phyloP scores from a whole-genome alignment of 2,329 filamentous ascomycete genomes.

The Penicillium brevicompactum region DNA sequence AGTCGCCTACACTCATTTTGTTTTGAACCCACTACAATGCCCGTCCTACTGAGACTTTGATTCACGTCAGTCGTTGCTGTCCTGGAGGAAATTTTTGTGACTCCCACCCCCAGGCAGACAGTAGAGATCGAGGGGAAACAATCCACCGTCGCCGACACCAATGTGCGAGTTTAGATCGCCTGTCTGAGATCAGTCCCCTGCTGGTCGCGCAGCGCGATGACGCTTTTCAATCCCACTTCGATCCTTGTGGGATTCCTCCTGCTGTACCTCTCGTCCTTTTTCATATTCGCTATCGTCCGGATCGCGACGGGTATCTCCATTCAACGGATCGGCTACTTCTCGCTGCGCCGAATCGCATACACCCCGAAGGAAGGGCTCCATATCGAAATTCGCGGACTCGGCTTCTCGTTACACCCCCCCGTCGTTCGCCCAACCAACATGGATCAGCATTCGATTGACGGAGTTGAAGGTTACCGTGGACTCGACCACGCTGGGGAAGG shows the following conservation, averaged over 20 bases:
- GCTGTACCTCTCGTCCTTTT: constrained; percentile 86
- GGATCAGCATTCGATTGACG: constrained; percentile 85
- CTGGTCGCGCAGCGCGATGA: constrained; percentile 46
- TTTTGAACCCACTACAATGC: constrained; percentile 14
- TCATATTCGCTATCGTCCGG: constrained; percentile 88
- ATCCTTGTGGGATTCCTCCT: constrained; percentile 83
- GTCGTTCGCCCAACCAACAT: constrained; percentile 95
- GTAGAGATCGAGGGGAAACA: constrained; percentile 10
- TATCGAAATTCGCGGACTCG: constrained; percentile 85
- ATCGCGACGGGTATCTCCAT: constrained; percentile 94
- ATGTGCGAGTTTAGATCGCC: constrained; percentile 22
- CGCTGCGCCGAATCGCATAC: constrained; percentile 86
- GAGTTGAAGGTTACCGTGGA: constrained; percentile 86
- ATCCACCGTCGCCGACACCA: constrained; percentile 11
- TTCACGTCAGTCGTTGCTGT: constrained; percentile 7
- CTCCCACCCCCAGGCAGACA: constrained; percentile 7
- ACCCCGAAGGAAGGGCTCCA: constrained; percentile 85
- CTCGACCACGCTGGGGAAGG: constrained; percentile 59
- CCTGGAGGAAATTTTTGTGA: constrained; percentile 6
- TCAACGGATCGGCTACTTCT: constrained; percentile 90
- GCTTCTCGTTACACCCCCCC: constrained; percentile 88
- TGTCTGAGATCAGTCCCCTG: constrained; percentile 30
- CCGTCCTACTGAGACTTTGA: constrained; percentile 12
- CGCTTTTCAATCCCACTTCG: constrained; percentile 68
- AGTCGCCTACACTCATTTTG: constrained; percentile 7